These are phyloP conservation scores for Psilocybe tampanensis DNA, from an alignment of 768 basidiomycete genomes.

Conservation along the genomic window DNA sequence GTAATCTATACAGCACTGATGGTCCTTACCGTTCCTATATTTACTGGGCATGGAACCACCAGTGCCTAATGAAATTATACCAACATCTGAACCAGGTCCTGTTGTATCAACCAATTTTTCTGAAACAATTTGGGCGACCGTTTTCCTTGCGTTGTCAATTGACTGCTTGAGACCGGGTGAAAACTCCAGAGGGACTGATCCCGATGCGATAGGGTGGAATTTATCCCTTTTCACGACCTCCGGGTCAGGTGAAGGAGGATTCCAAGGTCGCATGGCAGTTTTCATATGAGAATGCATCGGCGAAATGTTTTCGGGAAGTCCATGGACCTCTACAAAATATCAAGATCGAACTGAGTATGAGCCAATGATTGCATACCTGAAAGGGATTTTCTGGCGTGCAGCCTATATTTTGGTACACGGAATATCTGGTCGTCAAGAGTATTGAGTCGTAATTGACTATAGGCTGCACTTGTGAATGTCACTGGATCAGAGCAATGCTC, in stretches of 20 bases:
- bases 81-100: constrained; percentile 59
- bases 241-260: constrained; percentile 38
- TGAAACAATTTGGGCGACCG: constrained; percentile 26
- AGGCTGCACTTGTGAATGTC: constrained; percentile 74
- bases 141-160: constrained; percentile 41
- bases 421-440: constrained; percentile 76
- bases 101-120: neutral
- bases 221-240: constrained; percentile 32
- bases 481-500: constrained; percentile 63
- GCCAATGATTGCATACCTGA: constrained; percentile 29
- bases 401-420: constrained; percentile 58
- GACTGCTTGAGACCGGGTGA: constrained; percentile 34
- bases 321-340: constrained; percentile 34
- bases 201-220: constrained; percentile 40
- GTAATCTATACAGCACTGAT: neutral
- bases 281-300: constrained; percentile 44
- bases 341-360: neutral
- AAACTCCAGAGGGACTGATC: constrained; percentile 28
- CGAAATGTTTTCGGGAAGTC: constrained; percentile 49
- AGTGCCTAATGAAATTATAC: constrained; percentile 81
- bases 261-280: constrained; percentile 49
- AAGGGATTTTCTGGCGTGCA: constrained; percentile 42
- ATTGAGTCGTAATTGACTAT: constrained; percentile 71
- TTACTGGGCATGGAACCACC: constrained; percentile 85
- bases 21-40: constrained; percentile 76